These are phyloP conservation scores for Leptomonas seymouri DNA, from an alignment of 208 protist species.

Conservation along the genomic window DNA sequence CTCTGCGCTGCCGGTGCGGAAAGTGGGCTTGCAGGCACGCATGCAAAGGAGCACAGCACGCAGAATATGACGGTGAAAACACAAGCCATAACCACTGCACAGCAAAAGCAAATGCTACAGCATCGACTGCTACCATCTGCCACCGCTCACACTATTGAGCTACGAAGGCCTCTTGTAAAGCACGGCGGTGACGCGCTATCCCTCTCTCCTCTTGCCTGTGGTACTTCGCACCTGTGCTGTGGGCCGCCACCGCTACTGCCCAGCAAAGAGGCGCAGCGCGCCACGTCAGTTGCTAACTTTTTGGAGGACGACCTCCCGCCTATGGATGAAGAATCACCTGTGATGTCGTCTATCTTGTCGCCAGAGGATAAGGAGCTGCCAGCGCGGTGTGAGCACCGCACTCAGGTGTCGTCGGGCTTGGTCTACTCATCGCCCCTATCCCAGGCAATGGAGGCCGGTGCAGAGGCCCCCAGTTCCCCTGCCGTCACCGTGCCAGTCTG, in stretches of 20 bases:
- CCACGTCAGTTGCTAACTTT: slow-evolving; percentile 2
- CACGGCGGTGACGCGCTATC: slow-evolving; percentile 6
- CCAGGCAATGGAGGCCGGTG: not conserved
- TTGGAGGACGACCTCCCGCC: not conserved
- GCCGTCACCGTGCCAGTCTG: not conserved
- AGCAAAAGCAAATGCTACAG: not conserved
- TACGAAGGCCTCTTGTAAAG: not conserved
- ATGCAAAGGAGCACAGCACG: not conserved
- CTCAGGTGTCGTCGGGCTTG: not conserved
- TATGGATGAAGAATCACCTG: not conserved
- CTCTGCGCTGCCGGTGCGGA: not conserved
- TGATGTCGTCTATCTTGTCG: not conserved
- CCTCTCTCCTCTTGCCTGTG: slow-evolving; percentile 10
- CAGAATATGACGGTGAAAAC: not conserved
- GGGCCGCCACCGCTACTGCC: slow-evolving; percentile 11
- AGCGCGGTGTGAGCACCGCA: not conserved
- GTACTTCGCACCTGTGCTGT: slow-evolving; percentile 11
- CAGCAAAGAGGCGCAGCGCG: not conserved
- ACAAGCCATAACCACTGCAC: too few relatives aligned
- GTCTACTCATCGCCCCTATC: not conserved
- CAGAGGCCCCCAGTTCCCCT: not conserved
- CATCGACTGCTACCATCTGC: too few relatives aligned
- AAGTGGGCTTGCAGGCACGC: not conserved
- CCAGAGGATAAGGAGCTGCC: not conserved
- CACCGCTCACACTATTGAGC: not conserved